Base-by-base conservation (phyloP, 2,329 filamentous ascomycete species). In the Waltergamsia citrina region DNA sequence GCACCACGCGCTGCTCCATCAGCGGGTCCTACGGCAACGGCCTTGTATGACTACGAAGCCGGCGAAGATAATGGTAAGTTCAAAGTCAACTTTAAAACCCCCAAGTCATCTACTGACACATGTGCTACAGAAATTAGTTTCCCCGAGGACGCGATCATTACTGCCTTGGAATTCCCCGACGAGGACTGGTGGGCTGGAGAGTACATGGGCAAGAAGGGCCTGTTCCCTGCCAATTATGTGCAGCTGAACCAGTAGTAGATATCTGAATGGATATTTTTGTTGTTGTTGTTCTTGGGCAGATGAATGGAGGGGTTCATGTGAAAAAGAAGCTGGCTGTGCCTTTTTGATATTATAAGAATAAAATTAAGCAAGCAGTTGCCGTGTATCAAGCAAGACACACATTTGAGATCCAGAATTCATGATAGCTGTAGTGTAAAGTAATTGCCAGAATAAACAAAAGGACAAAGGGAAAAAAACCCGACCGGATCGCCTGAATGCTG, bases 141-240 rank as follows among this genome's bases (percentile, higher is more conserved):
- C 65, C 85, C 86, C 3, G 92, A 98, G 50, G 81, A 83, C 20
- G 90, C 84, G 25, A 86, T 68, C 42, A 81, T 98, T 47, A 82
- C 74, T 19, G 73, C 82, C 51, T 65, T 98, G 43, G 85, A 95
- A 65, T 96, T 96, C 60, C 92, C 92, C 3, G 92, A 96, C 49
- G 90, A 96, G 44, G 92, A 98, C 54, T 98, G 92, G 92, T 98
- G 92, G 92, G 83, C 90, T 48, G 92, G 92, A 38, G 78, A 84
- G 49, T 93, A 82, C 57, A 70, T 78, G 18, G 87, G 87, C 33
- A 73, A 80, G 38, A 73, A 74, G 20, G 92, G 92, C 41, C 70
- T 98, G 29, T 98, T 98, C 74, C 78, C 78, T 10, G 71, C 78
- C 51, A 81, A 82, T 54, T 82, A 82, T 46, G 78, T 82, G 42